phyloP scores from a whole-genome alignment of 257 asterid genomes.

The Gardenia jasminoides region DNA sequence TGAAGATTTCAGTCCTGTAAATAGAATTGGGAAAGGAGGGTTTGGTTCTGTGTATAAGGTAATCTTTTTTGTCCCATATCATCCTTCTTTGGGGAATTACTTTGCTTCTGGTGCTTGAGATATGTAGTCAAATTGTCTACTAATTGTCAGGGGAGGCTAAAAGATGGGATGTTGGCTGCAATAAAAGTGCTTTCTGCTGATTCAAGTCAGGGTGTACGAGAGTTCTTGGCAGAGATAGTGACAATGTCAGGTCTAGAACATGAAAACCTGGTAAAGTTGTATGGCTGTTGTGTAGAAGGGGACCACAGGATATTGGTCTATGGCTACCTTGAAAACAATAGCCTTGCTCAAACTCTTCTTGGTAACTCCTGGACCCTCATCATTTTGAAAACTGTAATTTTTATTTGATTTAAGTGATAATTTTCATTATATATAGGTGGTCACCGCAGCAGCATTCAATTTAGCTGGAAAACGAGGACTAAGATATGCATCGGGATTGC shows the following conservation, averaged over 20 bases:
- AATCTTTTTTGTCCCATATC: constrained; percentile 4
- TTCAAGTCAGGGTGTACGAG: constrained; percentile 73
- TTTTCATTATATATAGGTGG: constrained; percentile 38
- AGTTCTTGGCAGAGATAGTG: constrained; percentile 69
- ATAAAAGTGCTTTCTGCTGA: constrained; percentile 83
- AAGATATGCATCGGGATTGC: neutral
- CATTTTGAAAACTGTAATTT: constrained; percentile 2
- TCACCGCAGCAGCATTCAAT: neutral
- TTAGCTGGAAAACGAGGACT: neutral
- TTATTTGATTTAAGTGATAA: constrained; percentile 19
- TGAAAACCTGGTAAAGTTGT: constrained; percentile 75
- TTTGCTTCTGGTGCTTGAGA: neutral
- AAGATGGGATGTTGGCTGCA: constrained; percentile 69
- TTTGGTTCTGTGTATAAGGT: constrained; percentile 92
- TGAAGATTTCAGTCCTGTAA: constrained; percentile 47
- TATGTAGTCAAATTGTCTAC: constrained; percentile 7
- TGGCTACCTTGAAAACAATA: constrained; percentile 80
- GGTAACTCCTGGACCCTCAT: constrained; percentile 38
- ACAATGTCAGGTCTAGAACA: constrained; percentile 70
- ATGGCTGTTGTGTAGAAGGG: constrained; percentile 83
- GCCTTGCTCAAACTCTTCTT: constrained; percentile 86
- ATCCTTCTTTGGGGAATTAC: constrained; percentile 6
- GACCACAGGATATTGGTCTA: constrained; percentile 78
- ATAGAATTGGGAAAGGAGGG: constrained; percentile 89
- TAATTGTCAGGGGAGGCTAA: constrained; percentile 66